Conservation (phyloP, 2,329 filamentous ascomycete species). For the Monascus ruber region DNA sequence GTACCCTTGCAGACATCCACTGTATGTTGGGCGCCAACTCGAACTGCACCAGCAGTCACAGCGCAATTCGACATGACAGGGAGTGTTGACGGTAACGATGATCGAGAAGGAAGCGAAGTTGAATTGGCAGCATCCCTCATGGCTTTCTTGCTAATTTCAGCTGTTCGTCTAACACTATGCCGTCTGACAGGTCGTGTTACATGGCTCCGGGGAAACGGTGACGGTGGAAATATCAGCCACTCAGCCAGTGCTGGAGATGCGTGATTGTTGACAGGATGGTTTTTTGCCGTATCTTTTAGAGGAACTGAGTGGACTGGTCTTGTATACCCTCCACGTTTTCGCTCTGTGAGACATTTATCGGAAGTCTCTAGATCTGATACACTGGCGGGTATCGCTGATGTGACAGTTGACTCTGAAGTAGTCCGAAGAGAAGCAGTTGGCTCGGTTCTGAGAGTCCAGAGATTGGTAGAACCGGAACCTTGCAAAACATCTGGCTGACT, state of each 20-base stretch:
- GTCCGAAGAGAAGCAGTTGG: background rate
- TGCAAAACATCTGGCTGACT: background rate
- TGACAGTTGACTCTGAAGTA: no score
- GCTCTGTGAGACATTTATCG: slow-evolving; percentile 1
- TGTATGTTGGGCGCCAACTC: no score
- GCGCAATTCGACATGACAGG: no score
- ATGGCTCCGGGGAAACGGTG: background rate
- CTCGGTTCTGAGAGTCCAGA: background rate
- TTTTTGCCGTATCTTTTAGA: slow-evolving; percentile 10
- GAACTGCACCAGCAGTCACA: no score
- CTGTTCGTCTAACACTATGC: background rate
- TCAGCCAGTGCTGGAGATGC: background rate
- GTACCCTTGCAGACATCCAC: no score
- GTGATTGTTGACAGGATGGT: background rate
- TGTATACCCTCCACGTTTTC: slow-evolving; percentile 6
- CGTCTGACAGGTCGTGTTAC: background rate
- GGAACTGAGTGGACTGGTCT: slow-evolving; percentile 16
- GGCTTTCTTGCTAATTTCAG: background rate
- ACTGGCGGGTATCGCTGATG: no score
- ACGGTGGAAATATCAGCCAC: background rate
- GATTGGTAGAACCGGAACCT: background rate
- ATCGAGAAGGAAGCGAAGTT: no score
- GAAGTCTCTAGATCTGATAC: no score
- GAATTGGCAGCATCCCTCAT: no score
- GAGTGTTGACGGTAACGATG: no score